Base-by-base conservation (phyloP, 2,329 filamentous ascomycete genomes). In the Nemania diffusa region DNA sequence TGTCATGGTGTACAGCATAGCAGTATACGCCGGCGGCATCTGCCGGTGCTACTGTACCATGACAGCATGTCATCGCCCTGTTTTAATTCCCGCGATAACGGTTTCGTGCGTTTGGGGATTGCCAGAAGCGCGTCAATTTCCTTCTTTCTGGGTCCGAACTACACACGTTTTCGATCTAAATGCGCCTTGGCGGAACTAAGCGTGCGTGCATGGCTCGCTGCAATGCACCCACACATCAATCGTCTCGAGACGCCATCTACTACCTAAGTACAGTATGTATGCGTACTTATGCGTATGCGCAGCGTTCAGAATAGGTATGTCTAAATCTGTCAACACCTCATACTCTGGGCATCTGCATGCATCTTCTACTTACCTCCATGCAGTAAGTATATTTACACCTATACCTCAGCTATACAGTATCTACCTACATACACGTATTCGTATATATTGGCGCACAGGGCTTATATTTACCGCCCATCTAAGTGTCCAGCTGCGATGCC, bases 41-140 rank as follows among this genome's bases (percentile, higher is more conserved):
- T 69, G 59, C 63, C 67, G 67, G 67, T 69, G 63, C 63, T 69
- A 69, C 67, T 57, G 50, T 63, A 57, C 32, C 58, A 59, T 60
- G 42, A 48, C 50, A 62, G 42, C 48, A 60, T 42, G 55, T 29
- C 55, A 48, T 62, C 27, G 57, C 34, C 52, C 52, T 57, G 27
- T 27, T 57, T 65, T 62, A 57, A 62, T 68, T 62, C 62, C 65
- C 62, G 57, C 20, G 37, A 50, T 15, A 40, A 17, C 44, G 46
- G 34, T 44, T 17, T 44, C 15, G 40, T 59, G 40, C 26, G 37
- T 52, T 57, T 50, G 60, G 48, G 60, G 44, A 17, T 24, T 26
- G 13, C n/a, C 34, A 9, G 9, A 56, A n/a, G n/a, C n/a, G 32
- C 15, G 40, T 20, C 9, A 2, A 57, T 53, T 22, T 22, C 24